Base-by-base conservation (phyloP, 2,329 filamentous ascomycete species). In the Alternaria hordeiaustralica region DNA sequence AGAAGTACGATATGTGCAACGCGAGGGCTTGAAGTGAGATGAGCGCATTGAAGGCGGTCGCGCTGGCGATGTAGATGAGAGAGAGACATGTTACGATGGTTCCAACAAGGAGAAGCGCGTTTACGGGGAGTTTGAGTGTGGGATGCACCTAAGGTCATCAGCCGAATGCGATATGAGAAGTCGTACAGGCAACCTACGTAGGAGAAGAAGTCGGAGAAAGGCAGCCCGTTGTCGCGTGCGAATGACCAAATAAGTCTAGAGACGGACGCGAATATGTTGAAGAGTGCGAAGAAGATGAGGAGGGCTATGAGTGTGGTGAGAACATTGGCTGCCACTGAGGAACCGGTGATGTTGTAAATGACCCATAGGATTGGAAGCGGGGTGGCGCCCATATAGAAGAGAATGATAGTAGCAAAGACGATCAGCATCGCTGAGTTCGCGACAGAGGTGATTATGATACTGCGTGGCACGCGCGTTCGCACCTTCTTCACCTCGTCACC, bases 201-300 rank as follows among this genome's bases (percentile, higher is more conserved):
- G 49, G 78, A 71, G 57, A 82, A 77, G 56, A 65, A 68, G 6
- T 63, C 53, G 21, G 75, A 80, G 36, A 75, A 77, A 0, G 83
- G 83, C 0, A 85, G 68, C 6, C 82, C 84, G 4, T 82, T 82
- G 58, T 86, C 84, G 5, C 81, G 72, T 12, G 84, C 81, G 76
- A 84, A 86, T 0, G 82, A 82, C 84, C 84, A 86, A 0, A 83
- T 82, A 2, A 86, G 70, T 4, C 84, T 81, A 1, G 83, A 84
- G 0, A 82, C 82, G 1, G 84, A 85, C 1, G 84, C 83, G 3
- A 85, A 76, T 36, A 78, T 78, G 30, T 79, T 81, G 54, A 83
- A 80, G 36, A 79, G 79, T 0, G 80, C 78, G 43, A 82, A 75
- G 54, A 81, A 77, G 15, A 79, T 73, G 36, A 83, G 68, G 0